Percentiles rank a stretch among this genome's conserved stretches.
These are phyloP conservation scores for Lagenidium giganteum DNA, from an alignment of 352 stramenopile species.

Conservation along the genomic window DNA sequence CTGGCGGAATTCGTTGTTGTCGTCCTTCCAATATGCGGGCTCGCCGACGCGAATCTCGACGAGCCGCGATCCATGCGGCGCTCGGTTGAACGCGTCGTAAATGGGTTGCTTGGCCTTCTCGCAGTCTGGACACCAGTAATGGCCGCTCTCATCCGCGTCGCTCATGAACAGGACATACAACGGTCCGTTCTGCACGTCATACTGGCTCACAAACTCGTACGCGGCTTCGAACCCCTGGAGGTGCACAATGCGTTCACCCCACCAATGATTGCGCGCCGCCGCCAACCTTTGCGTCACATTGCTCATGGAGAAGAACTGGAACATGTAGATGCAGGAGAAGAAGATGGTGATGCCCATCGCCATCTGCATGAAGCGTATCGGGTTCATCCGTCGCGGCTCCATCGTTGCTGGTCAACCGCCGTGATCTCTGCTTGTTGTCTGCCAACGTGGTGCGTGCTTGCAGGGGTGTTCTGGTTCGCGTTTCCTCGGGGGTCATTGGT, in stretches of 20 bases:
- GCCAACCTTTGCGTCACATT: no score
- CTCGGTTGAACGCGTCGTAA: constrained; percentile 49
- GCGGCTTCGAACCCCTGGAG: constrained; percentile 63
- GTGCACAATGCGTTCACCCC: constrained; percentile 53
- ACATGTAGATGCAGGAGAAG: constrained; percentile 69
- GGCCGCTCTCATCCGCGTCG: constrained; percentile 55
- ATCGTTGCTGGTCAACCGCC: not conserved
- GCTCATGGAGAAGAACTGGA: constrained; percentile 49
- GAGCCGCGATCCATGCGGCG: constrained; percentile 50
- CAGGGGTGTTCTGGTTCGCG: not conserved
- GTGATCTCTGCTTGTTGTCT: no score
- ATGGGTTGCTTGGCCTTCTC: constrained; percentile 52
- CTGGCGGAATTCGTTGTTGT: constrained; percentile 70
- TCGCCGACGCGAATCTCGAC: constrained; percentile 66
- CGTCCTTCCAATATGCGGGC: constrained; percentile 57
- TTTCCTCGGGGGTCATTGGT: constrained; percentile 7
- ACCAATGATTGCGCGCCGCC: constrained; percentile 25
- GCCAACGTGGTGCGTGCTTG: no score
- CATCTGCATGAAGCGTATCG: constrained; percentile 72
- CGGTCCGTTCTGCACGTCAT: constrained; percentile 51
- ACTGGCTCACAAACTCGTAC: constrained; percentile 75
- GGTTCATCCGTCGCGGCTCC: constrained; percentile 16
- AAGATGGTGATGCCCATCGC: constrained; percentile 45
- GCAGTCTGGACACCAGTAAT: constrained; percentile 78
- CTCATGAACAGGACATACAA: constrained; percentile 79